Percentiles rank a stretch among this genome's conserved stretches.
These are phyloP conservation scores for Ceratocystis cubensis DNA, from an alignment of 2,329 filamentous ascomycete species.

Conservation along the genomic window DNA sequence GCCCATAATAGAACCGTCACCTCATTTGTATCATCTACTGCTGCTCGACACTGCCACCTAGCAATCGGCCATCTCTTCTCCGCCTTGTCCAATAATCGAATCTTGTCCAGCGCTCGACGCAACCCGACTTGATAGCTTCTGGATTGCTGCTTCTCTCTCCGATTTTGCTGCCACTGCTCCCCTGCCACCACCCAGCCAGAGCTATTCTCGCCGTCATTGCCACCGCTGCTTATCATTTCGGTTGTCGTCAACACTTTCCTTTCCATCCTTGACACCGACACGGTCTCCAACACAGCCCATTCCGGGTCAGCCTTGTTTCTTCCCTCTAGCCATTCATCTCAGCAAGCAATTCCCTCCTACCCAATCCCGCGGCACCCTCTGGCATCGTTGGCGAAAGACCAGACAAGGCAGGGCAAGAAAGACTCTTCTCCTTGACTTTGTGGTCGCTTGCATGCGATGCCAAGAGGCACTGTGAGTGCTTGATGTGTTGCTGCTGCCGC, in stretches of 20 bases:
- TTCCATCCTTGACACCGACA: background rate
- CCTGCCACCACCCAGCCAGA: background rate
- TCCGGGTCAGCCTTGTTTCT: background rate
- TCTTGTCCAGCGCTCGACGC: background rate
- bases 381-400: constrained; percentile 15
- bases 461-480: constrained; percentile 16
- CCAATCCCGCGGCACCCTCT: constrained; percentile 4
- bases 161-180: background rate
- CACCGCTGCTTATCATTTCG: background rate
- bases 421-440: constrained; percentile 14
- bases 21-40: background rate
- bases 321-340: background rate
- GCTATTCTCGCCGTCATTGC: background rate
- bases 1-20: background rate
- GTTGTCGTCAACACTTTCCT: background rate
- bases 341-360: background rate
- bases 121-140: background rate
- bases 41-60: background rate
- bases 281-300: background rate
- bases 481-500: background rate
- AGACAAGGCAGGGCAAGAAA: constrained; percentile 5
- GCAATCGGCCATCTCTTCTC: background rate
- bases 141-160: background rate
- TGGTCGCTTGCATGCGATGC: constrained; percentile 18
- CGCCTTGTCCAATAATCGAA: background rate